Evolutionary conservation across 192 early-diverging fungal species (phyloP).

Genomic region (Dissophora globulifera): DNA sequence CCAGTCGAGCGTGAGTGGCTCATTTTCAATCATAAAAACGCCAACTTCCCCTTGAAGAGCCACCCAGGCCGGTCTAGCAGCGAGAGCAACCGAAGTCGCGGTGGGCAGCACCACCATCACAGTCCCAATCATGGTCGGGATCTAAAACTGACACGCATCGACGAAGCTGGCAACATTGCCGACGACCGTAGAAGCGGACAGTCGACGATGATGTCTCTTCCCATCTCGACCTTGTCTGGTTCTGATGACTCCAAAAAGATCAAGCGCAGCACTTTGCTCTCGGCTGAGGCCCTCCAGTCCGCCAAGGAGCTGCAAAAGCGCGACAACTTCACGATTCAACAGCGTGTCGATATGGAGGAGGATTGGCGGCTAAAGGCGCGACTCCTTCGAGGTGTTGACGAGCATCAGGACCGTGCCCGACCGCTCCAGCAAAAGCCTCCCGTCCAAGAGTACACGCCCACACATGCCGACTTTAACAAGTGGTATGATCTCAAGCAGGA

Average conservation of each 20-base stretch:
- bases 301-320: slow-evolving; percentile 32
- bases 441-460: slow-evolving; percentile 15
- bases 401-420: not conserved
- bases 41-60: not conserved
- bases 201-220: slow-evolving; percentile 4
- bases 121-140: not conserved
- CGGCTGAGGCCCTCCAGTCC: slow-evolving; percentile 11
- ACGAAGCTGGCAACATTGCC: no score
- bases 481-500: slow-evolving; percentile 23
- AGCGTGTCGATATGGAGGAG: slow-evolving; percentile 34
- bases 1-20: slow-evolving; percentile 35
- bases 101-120: slow-evolving; percentile 2
- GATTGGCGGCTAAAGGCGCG: slow-evolving; percentile 33
- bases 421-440: not conserved
- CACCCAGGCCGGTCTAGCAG: no score
- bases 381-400: slow-evolving; percentile 1
- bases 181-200: no score
- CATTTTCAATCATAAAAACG: slow-evolving; percentile 22
- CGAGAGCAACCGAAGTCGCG: no score
- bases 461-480: slow-evolving; percentile 10
- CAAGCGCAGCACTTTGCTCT: slow-evolving; percentile 9
- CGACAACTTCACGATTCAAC: slow-evolving; percentile 25
- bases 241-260: not conserved
- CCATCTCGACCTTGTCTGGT: not conserved
- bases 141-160: no score